A percentile compares a stretch with the other conserved stretches of the same genome.
Conservation (phyloP, 2,329 filamentous ascomycete genomes). For the Microsporum audouinii region DNA sequence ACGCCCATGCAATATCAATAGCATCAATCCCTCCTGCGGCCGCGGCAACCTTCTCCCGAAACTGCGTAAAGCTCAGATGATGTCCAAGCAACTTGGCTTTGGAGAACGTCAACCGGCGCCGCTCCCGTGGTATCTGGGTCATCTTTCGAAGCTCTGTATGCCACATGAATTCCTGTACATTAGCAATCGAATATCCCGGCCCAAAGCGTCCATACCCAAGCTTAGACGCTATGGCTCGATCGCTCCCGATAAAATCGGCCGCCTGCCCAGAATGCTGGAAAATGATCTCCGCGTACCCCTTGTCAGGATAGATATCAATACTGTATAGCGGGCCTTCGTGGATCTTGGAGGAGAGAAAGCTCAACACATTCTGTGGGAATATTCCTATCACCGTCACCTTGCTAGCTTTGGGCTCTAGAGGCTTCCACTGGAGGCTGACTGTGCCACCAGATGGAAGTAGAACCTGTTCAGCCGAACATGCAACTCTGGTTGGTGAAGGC, state of each 20-base stretch:
- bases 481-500: background rate
- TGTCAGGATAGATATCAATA: constrained; percentile 24
- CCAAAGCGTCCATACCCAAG: constrained; percentile 27
- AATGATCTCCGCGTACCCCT: constrained; percentile 25
- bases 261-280: constrained; percentile 31
- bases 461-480: background rate
- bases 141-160: constrained; percentile 27
- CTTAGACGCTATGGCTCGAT: constrained; percentile 20
- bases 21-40: constrained; percentile 25
- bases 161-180: constrained; percentile 25
- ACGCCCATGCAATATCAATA: constrained; percentile 33
- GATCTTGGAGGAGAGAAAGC: constrained; percentile 27
- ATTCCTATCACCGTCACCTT: constrained; percentile 19
- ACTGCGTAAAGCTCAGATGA: constrained; percentile 24
- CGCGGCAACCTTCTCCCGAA: constrained; percentile 26
- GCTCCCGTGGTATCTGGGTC: constrained; percentile 27
- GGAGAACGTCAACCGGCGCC: constrained; percentile 33
- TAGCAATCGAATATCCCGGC: constrained; percentile 20
- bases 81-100: constrained; percentile 29
- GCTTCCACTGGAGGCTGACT: background rate
- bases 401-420: constrained; percentile 20
- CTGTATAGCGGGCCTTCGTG: constrained; percentile 31
- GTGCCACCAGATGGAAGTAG: constrained; percentile 2
- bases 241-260: constrained; percentile 24
- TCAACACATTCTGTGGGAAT: constrained; percentile 14